Percentiles rank a stretch among this genome's conserved stretches.
Conservation (phyloP, 345 rosid species). For the Arabis hirsuta region DNA sequence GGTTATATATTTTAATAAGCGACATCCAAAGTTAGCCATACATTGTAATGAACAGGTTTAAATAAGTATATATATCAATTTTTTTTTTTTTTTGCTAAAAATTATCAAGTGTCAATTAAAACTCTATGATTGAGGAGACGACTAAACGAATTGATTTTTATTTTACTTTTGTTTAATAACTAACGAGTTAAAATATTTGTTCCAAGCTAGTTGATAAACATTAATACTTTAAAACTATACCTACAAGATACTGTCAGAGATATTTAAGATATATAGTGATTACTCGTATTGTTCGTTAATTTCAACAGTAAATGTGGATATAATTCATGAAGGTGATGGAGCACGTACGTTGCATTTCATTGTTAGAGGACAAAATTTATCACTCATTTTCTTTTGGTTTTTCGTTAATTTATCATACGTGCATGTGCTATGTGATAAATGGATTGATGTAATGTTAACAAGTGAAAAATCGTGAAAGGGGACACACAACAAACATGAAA, state of each 20-base stretch:
- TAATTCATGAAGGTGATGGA: constrained; percentile 5
- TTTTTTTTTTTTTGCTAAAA: too few relatives aligned
- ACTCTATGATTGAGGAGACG: constrained; percentile 21
- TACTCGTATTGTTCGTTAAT: neutral
- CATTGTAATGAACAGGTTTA: too few relatives aligned
- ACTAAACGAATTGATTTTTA: neutral
- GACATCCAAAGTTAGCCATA: too few relatives aligned
- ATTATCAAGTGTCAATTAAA: neutral
- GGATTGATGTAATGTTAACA: constrained; percentile 1
- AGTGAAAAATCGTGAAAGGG: neutral
- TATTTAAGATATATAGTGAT: constrained; percentile 4
- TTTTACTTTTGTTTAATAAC: neutral
- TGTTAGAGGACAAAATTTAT: constrained; percentile 15
- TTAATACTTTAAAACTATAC: neutral
- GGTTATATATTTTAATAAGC: too few relatives aligned
- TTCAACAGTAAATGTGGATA: constrained; percentile 27
- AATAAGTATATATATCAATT: too few relatives aligned
- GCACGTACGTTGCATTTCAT: constrained; percentile 19
- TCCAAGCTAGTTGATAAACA: constrained; percentile 4
- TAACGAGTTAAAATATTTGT: constrained; percentile 18
- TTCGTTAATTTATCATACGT: neutral
- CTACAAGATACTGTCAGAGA: neutral
- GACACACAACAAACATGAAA: neutral
- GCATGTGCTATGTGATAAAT: neutral
- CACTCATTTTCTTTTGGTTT: neutral